Percentiles rank a stretch among this genome's conserved stretches.
These are phyloP conservation scores for Eucalyptus polyanthemos DNA, from an alignment of 345 rosid species.

Conservation along the genomic window DNA sequence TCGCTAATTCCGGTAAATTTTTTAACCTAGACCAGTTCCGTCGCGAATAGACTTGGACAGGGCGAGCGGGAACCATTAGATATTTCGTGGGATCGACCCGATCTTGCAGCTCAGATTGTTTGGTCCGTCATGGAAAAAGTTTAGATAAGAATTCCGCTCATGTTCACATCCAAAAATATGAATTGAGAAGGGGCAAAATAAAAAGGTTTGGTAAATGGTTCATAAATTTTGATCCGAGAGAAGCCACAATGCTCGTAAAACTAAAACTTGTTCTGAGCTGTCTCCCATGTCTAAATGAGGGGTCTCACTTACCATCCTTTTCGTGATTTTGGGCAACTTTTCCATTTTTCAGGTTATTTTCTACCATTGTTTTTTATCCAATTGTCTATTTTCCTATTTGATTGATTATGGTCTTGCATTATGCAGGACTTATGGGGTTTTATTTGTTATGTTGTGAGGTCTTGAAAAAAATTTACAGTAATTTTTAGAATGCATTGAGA, in stretches of 20 bases:
- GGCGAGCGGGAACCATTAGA: background rate
- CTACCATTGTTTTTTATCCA: background rate
- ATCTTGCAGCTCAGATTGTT: background rate
- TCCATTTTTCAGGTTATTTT: background rate
- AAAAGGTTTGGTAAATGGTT: background rate
- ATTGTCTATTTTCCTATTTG: background rate
- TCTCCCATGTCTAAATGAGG: background rate
- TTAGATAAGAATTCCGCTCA: background rate
- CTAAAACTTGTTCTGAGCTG: background rate
- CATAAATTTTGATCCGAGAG: background rate
- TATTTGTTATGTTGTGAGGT: background rate
- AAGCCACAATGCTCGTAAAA: background rate
- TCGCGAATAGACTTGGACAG: background rate
- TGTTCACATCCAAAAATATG: background rate
- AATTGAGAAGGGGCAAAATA: background rate
- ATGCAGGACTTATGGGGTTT: background rate
- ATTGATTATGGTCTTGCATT: background rate
- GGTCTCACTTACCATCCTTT: background rate
- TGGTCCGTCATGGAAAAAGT: background rate
- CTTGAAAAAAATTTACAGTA: background rate
- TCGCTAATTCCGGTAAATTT: background rate
- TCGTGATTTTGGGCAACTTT: background rate
- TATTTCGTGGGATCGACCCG: background rate
- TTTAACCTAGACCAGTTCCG: background rate
- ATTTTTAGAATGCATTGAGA: background rate